These are phyloP conservation scores for Suillus brevipes DNA, from an alignment of 768 basidiomycete genomes.

Conservation along the genomic window DNA sequence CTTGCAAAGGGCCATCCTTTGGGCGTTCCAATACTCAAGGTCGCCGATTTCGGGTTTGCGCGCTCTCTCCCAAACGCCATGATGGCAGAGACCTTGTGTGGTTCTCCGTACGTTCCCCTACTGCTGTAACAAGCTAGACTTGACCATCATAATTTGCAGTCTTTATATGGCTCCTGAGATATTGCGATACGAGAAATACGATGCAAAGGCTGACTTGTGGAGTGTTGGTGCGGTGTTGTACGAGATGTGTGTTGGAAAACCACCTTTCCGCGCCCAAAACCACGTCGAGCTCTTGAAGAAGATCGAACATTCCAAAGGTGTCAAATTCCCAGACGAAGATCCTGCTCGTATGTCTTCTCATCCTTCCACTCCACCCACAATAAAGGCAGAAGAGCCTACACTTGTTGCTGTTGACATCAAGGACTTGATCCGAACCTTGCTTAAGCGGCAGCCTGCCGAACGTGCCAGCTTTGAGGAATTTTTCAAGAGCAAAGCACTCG, in stretches of 20 bases:
- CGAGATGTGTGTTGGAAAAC: conserved; percentile 92
- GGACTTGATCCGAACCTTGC: conserved; percentile 75
- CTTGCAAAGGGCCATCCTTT: conserved; percentile 84
- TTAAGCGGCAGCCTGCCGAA: conserved; percentile 83
- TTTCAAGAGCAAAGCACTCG: conserved; percentile 78
- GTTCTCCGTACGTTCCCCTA: conserved; percentile 76
- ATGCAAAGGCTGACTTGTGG: conserved; percentile 98
- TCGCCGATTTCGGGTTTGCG: conserved; percentile 98
- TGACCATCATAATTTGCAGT: conserved; percentile 37
- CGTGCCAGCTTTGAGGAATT: conserved; percentile 91
- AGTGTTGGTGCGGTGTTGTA: conserved; percentile 95
- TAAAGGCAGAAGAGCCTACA: conserved; percentile 47
- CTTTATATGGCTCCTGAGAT: conserved; percentile 99
- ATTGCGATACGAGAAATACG: conserved; percentile 94
- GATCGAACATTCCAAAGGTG: conserved; percentile 89
- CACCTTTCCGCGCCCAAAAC: conserved; percentile 94
- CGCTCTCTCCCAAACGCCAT: conserved; percentile 86
- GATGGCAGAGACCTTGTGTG: conserved; percentile 97
- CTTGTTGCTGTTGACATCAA: conserved; percentile 84
- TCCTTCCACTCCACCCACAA: conserved; percentile 19
- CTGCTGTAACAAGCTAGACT: background rate
- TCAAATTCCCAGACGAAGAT: conserved; percentile 94
- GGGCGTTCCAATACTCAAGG: conserved; percentile 92
- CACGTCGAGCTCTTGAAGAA: conserved; percentile 93
- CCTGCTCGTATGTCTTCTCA: conserved; percentile 45